These are phyloP conservation scores for Trametes sanguinea DNA, from an alignment of 768 basidiomycete genomes.

Conservation along the genomic window DNA sequence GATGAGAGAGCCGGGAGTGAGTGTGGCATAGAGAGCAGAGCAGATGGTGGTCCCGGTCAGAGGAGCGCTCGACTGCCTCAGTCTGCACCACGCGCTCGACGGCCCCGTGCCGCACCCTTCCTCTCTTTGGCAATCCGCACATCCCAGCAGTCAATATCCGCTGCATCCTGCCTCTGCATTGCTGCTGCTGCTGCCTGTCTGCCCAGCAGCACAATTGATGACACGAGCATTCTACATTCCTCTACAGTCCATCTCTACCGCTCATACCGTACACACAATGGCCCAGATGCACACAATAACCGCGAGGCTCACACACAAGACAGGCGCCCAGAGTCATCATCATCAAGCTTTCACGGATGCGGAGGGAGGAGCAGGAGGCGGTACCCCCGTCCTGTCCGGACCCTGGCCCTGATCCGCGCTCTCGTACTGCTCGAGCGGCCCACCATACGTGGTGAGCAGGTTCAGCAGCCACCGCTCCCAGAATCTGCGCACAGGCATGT, in stretches of 20 bases:
- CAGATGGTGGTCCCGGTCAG: neutral
- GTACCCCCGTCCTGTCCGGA: neutral
- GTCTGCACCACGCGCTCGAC: neutral
- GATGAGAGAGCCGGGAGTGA: neutral
- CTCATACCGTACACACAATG: neutral
- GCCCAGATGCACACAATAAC: neutral
- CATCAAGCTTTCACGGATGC: slow-evolving; percentile 15
- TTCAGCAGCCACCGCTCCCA: slow-evolving; percentile 11
- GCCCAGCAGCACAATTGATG: neutral
- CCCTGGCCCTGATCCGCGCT: neutral
- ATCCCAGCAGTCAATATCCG: too few species aligned
- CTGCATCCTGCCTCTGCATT: too few species aligned
- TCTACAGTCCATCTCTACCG: neutral
- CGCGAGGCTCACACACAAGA: neutral
- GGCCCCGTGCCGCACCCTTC: neutral
- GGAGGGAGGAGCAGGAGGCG: neutral
- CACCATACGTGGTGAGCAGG: slow-evolving; percentile 7
- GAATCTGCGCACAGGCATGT: slow-evolving; percentile 43
- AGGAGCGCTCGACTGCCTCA: neutral
- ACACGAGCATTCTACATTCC: neutral
- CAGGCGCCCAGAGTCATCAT: neutral
- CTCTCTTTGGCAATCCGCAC: too few species aligned
- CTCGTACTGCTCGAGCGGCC: slow-evolving; percentile 10
- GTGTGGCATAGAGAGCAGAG: neutral
- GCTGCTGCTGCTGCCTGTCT: too few species aligned